Evolutionary conservation across 495 filamentous ascomycete species (phyloP).

Genomic region (Penicillium silybi): DNA sequence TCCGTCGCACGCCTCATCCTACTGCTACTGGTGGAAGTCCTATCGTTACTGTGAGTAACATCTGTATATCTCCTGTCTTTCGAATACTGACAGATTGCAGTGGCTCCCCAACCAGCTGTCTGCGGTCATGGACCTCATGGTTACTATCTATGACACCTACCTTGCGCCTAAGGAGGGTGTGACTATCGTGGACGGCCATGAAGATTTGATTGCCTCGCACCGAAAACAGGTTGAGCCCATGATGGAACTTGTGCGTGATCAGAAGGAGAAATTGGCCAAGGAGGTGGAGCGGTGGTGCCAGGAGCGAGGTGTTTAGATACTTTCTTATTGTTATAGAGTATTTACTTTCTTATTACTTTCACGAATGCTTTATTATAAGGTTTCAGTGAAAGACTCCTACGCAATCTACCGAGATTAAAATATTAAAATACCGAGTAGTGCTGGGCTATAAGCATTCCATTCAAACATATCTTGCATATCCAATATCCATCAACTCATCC

Average conservation of each 20-base stretch:
- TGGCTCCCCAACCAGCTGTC: conserved; percentile 85
- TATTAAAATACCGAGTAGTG: too few species aligned
- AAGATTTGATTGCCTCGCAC: conserved; percentile 30
- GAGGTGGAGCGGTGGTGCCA: conserved; percentile 80
- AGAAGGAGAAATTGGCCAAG: conserved; percentile 64
- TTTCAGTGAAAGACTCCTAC: too few species aligned
- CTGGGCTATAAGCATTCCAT: not conserved
- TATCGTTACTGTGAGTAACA: conserved; percentile 66
- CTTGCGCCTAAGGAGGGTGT: conserved; percentile 40
- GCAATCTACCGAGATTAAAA: too few species aligned
- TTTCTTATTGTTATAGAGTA: not conserved
- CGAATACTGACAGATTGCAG: conserved; percentile 24
- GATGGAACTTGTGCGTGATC: conserved; percentile 66
- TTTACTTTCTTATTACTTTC: not conserved
- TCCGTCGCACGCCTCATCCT: conserved; percentile 75
- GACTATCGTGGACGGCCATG: conserved; percentile 19
- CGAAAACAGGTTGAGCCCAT: conserved; percentile 54
- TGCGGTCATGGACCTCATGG: conserved; percentile 73
- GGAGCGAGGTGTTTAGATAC: conserved; percentile 55
- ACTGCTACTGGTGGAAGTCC: conserved; percentile 89
- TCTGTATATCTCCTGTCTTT: not conserved
- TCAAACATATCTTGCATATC: not conserved
- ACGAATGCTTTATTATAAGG: too few species aligned
- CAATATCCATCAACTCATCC: too few species aligned
- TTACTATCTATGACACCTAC: conserved; percentile 51